A percentile compares a stretch with the other conserved stretches of the same genome.
These are phyloP conservation scores for Vitis cinerea DNA, from an alignment of 164 flowering plant species.

Conservation along the genomic window DNA sequence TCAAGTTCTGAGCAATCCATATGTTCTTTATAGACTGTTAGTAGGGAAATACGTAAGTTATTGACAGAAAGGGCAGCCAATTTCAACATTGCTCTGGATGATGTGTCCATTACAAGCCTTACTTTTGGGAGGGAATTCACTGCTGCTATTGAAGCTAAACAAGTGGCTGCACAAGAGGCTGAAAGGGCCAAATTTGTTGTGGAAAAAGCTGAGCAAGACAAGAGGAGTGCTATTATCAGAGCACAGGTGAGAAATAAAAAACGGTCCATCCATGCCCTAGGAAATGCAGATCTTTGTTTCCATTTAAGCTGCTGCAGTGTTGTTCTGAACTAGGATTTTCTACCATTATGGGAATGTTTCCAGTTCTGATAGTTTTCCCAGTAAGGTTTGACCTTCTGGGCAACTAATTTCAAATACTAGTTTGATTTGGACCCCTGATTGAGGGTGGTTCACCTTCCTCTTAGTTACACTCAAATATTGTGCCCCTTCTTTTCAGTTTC, in stretches of 20 bases:
- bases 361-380: no score
- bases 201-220: constrained; percentile 78
- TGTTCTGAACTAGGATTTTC: no score
- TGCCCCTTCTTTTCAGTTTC: neutral
- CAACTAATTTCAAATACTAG: no score
- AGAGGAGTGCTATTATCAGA: constrained; percentile 63
- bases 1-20: neutral
- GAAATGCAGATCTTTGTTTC: no score
- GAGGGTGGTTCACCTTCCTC: no score
- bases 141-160: constrained; percentile 71
- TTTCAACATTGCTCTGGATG: constrained; percentile 64
- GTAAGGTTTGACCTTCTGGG: no score
- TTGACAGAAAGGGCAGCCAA: constrained; percentile 55
- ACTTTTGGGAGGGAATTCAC: constrained; percentile 70
- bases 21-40: constrained; percentile 24
- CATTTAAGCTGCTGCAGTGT: no score
- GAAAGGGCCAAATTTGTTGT: constrained; percentile 71
- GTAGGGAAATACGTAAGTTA: constrained; percentile 38
- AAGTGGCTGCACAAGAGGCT: constrained; percentile 77
- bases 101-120: constrained; percentile 65
- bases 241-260: constrained; percentile 45
- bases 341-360: no score
- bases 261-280: no score
- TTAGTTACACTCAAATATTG: neutral
- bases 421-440: no score